Evolutionary conservation across 2,329 filamentous ascomycete species (phyloP).

Genomic region (Neofusicoccum laricinum): DNA sequence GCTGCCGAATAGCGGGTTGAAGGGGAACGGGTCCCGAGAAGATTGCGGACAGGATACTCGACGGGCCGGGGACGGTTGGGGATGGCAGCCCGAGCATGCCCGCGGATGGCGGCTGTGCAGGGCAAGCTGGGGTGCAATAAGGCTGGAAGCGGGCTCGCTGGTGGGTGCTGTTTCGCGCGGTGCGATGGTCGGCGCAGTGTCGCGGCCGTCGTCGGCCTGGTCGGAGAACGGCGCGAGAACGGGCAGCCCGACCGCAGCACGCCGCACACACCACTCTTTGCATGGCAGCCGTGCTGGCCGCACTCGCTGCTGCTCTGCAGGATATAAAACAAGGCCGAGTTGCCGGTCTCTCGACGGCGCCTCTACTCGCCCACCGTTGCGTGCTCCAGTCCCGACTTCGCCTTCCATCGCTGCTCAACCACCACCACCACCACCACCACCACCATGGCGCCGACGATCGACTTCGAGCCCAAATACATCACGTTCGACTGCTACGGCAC

Average conservation of each 20-base stretch:
- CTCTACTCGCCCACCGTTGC: too few species aligned
- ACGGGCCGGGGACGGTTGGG: not conserved
- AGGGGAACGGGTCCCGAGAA: conserved; percentile 20
- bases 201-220: too few species aligned
- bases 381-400: too few species aligned
- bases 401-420: too few species aligned
- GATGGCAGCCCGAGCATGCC: not conserved
- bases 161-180: too few species aligned
- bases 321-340: not conserved
- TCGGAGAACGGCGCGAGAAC: not conserved
- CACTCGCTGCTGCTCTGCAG: not conserved
- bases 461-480: conserved; percentile 16
- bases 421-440: too few species aligned
- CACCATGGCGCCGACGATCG: conserved; percentile 6
- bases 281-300: too few species aligned
- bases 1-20: conserved; percentile 22
- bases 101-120: not conserved
- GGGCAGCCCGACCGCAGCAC: not conserved
- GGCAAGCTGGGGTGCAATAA: too few species aligned
- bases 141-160: too few species aligned
- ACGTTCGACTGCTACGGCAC: conserved; percentile 18
- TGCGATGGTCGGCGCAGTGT: too few species aligned
- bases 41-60: conserved; percentile 18
- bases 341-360: too few species aligned
- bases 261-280: not conserved